Conservation (phyloP, 1,284 basidiomycete species). For the Malassezia obtusa region DNA sequence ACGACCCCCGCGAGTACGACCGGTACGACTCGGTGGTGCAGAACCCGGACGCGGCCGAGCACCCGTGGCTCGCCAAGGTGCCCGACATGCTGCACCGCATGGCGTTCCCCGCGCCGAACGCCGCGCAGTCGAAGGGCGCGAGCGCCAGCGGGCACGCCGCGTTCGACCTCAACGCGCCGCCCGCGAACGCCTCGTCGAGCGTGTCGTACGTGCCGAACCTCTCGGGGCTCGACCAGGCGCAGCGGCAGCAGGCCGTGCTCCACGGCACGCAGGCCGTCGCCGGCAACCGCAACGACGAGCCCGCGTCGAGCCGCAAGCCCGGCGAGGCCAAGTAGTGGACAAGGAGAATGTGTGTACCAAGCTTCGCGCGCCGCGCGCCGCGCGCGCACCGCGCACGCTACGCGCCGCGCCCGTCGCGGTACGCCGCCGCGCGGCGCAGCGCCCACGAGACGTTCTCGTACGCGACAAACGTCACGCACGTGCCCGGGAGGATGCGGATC, state of each 20-base stretch:
- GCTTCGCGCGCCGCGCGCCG: neutral
- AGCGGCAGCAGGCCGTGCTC: constrained; percentile 13
- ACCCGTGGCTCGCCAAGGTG: constrained; percentile 2
- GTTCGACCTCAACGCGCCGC: neutral
- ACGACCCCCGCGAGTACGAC: constrained; percentile 21
- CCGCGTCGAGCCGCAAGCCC: neutral
- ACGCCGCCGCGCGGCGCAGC: constrained; percentile 15
- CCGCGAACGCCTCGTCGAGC: neutral
- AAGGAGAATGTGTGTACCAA: neutral
- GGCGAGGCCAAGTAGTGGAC: neutral
- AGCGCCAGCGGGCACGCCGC: neutral
- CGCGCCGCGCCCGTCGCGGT: neutral
- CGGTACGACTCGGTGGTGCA: constrained; percentile 24
- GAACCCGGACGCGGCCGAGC: neutral
- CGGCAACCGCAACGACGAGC: neutral
- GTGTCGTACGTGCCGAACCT: constrained; percentile 6
- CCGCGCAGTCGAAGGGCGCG: neutral
- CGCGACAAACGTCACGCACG: constrained; percentile 94
- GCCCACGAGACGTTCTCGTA: constrained; percentile 65
- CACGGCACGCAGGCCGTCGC: constrained; percentile 7
- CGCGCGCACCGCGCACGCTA: neutral
- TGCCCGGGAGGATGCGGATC: constrained; percentile 89
- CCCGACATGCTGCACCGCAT: constrained; percentile 4
- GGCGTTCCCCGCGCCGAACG: neutral
- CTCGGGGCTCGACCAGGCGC: constrained; percentile 10